Evolutionary conservation across 2,329 filamentous ascomycete species (phyloP).

Genomic region (Phyllosticta citrichinensis): DNA sequence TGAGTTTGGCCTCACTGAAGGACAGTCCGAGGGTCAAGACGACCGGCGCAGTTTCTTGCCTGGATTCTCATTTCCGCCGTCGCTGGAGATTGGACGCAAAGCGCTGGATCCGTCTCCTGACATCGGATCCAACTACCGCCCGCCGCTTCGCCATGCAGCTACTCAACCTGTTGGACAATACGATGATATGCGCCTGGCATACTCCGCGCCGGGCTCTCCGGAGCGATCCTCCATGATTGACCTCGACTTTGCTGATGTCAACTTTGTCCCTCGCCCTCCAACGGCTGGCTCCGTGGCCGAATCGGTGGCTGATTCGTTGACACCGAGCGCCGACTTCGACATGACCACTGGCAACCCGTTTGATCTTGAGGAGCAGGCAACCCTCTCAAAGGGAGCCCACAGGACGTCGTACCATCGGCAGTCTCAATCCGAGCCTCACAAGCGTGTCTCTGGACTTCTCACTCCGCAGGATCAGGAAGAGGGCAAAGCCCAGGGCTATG

Average conservation of each 20-base stretch:
- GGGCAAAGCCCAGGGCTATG: constrained; percentile 22
- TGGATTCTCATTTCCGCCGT: constrained; percentile 7
- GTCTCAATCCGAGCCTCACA: constrained; percentile 28
- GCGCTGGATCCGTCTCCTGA: constrained; percentile 19
- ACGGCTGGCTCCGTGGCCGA: constrained; percentile 31
- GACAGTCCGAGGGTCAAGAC: neutral
- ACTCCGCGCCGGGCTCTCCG: constrained; percentile 24
- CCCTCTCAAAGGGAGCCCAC: constrained; percentile 28
- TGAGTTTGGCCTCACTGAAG: constrained; percentile 16
- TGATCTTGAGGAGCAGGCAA: constrained; percentile 38
- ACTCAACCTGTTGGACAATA: constrained; percentile 31
- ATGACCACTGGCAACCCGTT: constrained; percentile 32
- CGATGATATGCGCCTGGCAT: constrained; percentile 28
- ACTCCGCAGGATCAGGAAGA: constrained; percentile 25
- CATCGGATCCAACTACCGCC: constrained; percentile 27
- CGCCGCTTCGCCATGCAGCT: constrained; percentile 30
- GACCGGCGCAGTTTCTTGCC: neutral
- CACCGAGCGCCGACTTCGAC: constrained; percentile 24
- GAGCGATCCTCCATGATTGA: constrained; percentile 37
- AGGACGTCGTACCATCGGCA: constrained; percentile 30
- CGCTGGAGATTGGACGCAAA: neutral
- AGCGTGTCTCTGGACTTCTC: constrained; percentile 19
- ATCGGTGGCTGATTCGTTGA: constrained; percentile 18
- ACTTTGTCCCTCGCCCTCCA: constrained; percentile 31
- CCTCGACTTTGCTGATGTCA: constrained; percentile 28